Evolutionary conservation across 345 rosid genomes (phyloP).

Genomic region (Citrus trifoliata): DNA sequence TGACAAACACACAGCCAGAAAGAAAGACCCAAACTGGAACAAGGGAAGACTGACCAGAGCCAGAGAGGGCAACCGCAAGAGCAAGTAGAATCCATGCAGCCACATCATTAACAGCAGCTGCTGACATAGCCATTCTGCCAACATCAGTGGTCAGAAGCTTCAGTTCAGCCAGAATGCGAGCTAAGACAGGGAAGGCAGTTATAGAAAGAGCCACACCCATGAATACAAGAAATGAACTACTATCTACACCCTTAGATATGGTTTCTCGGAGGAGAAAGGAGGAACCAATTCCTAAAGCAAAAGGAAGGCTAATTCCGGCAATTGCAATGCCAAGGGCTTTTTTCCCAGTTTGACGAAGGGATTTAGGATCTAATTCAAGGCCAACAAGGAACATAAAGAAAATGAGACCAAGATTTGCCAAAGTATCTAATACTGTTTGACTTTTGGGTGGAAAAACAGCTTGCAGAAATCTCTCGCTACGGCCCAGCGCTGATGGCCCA

Average conservation of each 20-base stretch:
- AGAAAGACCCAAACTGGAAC: conserved; percentile 72
- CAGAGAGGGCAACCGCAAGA: conserved; percentile 77
- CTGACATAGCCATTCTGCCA: conserved; percentile 81
- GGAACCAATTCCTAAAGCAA: conserved; percentile 61
- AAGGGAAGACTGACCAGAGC: conserved; percentile 42
- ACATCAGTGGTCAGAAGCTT: conserved; percentile 75
- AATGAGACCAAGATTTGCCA: conserved; percentile 70
- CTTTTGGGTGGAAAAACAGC: conserved; percentile 58
- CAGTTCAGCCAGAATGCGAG: conserved; percentile 78
- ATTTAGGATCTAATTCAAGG: conserved; percentile 53
- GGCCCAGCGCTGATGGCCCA: conserved; percentile 76
- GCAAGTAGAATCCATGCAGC: conserved; percentile 87
- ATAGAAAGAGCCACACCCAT: conserved; percentile 89
- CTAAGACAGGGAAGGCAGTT: conserved; percentile 78
- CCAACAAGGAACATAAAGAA: conserved; percentile 77
- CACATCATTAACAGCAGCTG: conserved; percentile 77
- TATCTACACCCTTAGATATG: conserved; percentile 46
- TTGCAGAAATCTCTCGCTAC: conserved; percentile 41
- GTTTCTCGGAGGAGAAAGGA: conserved; percentile 46
- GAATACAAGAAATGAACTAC: conserved; percentile 57
- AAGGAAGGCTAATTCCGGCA: conserved; percentile 68
- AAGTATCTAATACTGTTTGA: conserved; percentile 60
- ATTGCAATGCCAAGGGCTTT: conserved; percentile 58
- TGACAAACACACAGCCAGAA: conserved; percentile 45
- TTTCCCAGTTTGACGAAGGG: conserved; percentile 57